A percentile compares a stretch with the other conserved stretches of the same genome.
phyloP scores from a whole-genome alignment of 2,329 filamentous ascomycete species.

The Ceratocystis diversiconidia region DNA sequence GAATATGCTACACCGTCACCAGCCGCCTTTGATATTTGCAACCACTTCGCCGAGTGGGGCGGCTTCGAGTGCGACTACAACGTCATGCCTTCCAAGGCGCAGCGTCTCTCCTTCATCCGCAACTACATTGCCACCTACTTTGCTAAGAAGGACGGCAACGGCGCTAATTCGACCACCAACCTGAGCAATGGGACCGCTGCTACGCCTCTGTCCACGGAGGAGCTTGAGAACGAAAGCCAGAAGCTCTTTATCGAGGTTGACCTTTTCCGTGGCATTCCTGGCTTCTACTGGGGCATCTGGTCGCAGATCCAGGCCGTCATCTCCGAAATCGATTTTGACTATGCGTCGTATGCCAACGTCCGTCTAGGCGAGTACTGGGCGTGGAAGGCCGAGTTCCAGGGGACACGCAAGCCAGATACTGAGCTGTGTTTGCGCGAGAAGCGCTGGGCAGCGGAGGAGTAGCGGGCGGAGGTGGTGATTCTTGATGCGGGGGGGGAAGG shows the following conservation, averaged over 20 bases:
- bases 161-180: background rate
- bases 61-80: slow-evolving; percentile 89
- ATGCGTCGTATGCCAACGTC: slow-evolving; percentile 76
- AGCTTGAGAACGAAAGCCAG: slow-evolving; percentile 48
- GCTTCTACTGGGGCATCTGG: slow-evolving; percentile 90
- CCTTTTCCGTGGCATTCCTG: slow-evolving; percentile 72
- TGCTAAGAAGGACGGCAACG: slow-evolving; percentile 29
- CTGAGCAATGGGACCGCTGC: slow-evolving; percentile 20
- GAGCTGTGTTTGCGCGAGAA: slow-evolving; percentile 61
- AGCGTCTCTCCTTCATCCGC: slow-evolving; percentile 66
- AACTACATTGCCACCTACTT: slow-evolving; percentile 73
- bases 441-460: slow-evolving; percentile 53
- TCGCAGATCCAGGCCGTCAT: slow-evolving; percentile 87
- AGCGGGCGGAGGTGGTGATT: background rate
- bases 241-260: slow-evolving; percentile 72
- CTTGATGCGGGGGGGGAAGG: background rate
- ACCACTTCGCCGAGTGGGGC: slow-evolving; percentile 97
- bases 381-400: slow-evolving; percentile 64
- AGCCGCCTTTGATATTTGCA: slow-evolving; percentile 89
- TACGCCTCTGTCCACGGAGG: slow-evolving; percentile 22
- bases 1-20: slow-evolving; percentile 93
- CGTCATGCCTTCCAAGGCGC: slow-evolving; percentile 61
- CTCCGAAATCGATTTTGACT: slow-evolving; percentile 93
- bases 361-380: slow-evolving; percentile 84
- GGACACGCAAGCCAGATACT: slow-evolving; percentile 40